Percentiles rank a stretch among this genome's conserved stretches.
Evolutionary conservation across 1,284 basidiomycete species (phyloP).

Genomic region (Fomitopsis betulina): DNA sequence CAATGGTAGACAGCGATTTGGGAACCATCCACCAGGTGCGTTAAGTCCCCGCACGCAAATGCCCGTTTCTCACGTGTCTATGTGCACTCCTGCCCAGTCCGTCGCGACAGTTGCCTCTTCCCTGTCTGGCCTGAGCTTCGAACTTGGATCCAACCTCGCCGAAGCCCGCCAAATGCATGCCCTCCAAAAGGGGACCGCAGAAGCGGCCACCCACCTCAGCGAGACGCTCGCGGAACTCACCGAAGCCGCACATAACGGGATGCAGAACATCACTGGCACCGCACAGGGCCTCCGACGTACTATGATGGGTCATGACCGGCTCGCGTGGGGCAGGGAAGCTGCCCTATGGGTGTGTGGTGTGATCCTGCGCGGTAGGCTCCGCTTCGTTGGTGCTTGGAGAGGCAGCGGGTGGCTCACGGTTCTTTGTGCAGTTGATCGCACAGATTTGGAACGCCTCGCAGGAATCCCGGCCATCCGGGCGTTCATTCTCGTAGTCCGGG

Average conservation of each 20-base stretch:
- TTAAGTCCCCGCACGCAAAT: background rate
- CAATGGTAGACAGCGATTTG: conserved; percentile 23
- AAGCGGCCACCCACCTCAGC: conserved; percentile 32
- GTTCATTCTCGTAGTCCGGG: background rate
- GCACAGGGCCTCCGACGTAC: background rate
- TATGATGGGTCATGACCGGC: background rate
- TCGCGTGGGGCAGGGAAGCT: background rate
- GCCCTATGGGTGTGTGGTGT: background rate
- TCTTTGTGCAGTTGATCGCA: background rate
- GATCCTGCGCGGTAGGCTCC: background rate
- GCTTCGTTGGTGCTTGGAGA: background rate
- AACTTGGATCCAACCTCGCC: conserved; percentile 22
- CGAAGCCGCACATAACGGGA: conserved; percentile 25
- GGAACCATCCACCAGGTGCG: conserved; percentile 26
- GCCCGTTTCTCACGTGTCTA: background rate
- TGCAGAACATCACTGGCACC: background rate
- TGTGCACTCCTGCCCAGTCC: conserved; percentile 3
- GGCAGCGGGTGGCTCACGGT: background rate
- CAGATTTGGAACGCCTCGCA: background rate
- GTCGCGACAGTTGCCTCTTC: conserved; percentile 17
- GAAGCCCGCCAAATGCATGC: conserved; percentile 27
- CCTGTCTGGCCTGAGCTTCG: conserved; percentile 18
- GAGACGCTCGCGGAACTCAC: conserved; percentile 33
- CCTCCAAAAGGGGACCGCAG: conserved; percentile 31
- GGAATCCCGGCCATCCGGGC: background rate